phyloP scores from a whole-genome alignment of 192 early-diverging fungal species.

The Entomortierella chlamydospora region DNA sequence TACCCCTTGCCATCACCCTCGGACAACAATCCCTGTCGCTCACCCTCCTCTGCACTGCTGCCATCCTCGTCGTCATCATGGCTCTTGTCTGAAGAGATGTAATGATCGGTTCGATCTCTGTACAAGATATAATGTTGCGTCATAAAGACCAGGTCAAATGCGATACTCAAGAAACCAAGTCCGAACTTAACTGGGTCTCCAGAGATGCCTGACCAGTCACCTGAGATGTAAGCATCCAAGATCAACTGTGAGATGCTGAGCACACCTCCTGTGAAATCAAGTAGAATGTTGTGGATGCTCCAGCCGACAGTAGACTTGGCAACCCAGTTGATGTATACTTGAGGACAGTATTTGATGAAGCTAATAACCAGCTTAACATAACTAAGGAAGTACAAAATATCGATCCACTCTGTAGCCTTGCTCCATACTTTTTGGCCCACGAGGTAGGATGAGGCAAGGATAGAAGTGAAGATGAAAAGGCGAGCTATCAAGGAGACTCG shows the following conservation, averaged over 20 bases:
- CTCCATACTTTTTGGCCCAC: not conserved
- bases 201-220: conserved; percentile 57
- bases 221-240: conserved; percentile 70
- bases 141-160: conserved; percentile 88
- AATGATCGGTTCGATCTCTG: conserved; percentile 52
- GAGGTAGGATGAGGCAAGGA: conserved; percentile 17
- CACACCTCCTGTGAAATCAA: conserved; percentile 88
- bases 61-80: too few relatives aligned
- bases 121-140: conserved; percentile 87
- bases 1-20: not conserved
- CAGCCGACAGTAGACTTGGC: conserved; percentile 88
- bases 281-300: conserved; percentile 89
- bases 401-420: conserved; percentile 58
- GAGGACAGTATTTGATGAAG: conserved; percentile 86
- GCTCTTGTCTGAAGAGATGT: not conserved
- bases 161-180: conserved; percentile 81
- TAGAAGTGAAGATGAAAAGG: conserved; percentile 24
- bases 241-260: conserved; percentile 83
- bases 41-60: not conserved
- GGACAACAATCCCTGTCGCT: conserved; percentile 19
- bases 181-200: conserved; percentile 77
- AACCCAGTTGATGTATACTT: conserved; percentile 76
- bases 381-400: conserved; percentile 78
- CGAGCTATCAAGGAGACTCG: conserved; percentile 54
- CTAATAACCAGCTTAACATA: conserved; percentile 84